Evolutionary conservation across 73 alveolate species (phyloP).

Genomic region (Urostyla sp.): DNA sequence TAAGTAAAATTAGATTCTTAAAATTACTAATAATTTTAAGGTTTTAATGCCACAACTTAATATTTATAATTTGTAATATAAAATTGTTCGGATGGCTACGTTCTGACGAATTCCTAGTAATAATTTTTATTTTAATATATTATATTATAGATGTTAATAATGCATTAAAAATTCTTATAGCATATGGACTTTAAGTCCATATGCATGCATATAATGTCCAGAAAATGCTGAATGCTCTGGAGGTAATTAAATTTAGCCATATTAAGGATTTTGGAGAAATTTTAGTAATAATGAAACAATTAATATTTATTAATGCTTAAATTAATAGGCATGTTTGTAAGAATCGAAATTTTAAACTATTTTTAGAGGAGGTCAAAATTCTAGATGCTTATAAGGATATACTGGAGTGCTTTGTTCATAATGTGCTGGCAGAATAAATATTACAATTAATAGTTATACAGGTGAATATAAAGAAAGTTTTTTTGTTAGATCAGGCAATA

Average conservation of each 20-base stretch:
- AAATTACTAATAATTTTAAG: no score
- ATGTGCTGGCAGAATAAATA: background rate
- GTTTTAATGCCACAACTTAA: no score
- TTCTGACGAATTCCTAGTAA: no score
- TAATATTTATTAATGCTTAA: background rate
- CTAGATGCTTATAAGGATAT: background rate
- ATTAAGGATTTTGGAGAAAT: background rate
- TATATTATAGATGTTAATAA: background rate
- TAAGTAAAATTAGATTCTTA: no score
- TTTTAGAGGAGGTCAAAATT: conserved; percentile 2
- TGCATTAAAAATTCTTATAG: background rate
- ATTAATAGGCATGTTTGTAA: conserved; percentile 4
- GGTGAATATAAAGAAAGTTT: no score
- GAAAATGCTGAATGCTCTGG: background rate
- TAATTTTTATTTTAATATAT: no score
- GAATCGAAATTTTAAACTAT: background rate
- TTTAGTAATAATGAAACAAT: background rate
- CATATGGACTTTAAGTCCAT: background rate
- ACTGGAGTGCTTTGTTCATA: background rate
- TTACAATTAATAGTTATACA: no score
- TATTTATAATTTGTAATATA: no score
- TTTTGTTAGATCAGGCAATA: background rate
- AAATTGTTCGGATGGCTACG: no score
- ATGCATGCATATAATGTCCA: conserved; percentile 8
- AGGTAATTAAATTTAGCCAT: background rate